These are phyloP conservation scores for Cantharellus anzutake DNA, from an alignment of 768 basidiomycete species.

Conservation along the genomic window DNA sequence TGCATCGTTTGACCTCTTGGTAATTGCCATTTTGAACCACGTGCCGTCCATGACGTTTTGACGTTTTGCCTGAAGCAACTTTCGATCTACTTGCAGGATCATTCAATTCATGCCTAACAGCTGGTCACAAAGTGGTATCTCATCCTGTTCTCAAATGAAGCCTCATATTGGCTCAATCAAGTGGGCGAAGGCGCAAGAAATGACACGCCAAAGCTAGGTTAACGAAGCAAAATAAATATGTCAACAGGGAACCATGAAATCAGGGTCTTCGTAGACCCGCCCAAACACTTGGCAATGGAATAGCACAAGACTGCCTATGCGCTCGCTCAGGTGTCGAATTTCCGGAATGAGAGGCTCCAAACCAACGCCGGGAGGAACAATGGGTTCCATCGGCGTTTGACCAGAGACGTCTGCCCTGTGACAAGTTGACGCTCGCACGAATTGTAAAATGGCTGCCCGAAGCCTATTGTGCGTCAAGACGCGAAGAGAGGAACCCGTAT, in stretches of 20 bases:
- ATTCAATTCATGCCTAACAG: too few relatives aligned
- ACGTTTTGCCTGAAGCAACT: too few relatives aligned
- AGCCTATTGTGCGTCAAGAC: conserved; percentile 42
- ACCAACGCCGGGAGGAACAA: conserved; percentile 26
- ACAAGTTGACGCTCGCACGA: conserved; percentile 25
- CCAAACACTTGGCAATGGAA: conserved; percentile 64
- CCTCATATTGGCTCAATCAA: too few relatives aligned
- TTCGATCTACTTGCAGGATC: too few relatives aligned
- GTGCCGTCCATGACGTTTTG: too few relatives aligned
- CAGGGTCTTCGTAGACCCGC: conserved; percentile 54
- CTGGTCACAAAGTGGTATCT: too few relatives aligned
- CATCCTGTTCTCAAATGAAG: too few relatives aligned
- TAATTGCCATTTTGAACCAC: too few relatives aligned
- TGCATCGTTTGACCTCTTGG: too few relatives aligned
- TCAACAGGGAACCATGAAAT: conserved; percentile 18
- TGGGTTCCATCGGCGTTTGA: not conserved
- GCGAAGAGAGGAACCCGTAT: conserved; percentile 36
- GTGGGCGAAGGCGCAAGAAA: too few relatives aligned
- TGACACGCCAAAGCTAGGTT: too few relatives aligned
- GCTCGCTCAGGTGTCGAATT: conserved; percentile 45
- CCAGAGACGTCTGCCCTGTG: conserved; percentile 3
- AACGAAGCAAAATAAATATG: too few relatives aligned
- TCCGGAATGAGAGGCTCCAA: conserved; percentile 58
- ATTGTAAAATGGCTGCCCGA: conserved; percentile 40
- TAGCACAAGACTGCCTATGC: conserved; percentile 48